Percentiles rank a stretch among this genome's conserved stretches.
These are phyloP conservation scores for Filobasidium uniguttulatum DNA, from an alignment of 1,284 basidiomycete species.

Conservation along the genomic window DNA sequence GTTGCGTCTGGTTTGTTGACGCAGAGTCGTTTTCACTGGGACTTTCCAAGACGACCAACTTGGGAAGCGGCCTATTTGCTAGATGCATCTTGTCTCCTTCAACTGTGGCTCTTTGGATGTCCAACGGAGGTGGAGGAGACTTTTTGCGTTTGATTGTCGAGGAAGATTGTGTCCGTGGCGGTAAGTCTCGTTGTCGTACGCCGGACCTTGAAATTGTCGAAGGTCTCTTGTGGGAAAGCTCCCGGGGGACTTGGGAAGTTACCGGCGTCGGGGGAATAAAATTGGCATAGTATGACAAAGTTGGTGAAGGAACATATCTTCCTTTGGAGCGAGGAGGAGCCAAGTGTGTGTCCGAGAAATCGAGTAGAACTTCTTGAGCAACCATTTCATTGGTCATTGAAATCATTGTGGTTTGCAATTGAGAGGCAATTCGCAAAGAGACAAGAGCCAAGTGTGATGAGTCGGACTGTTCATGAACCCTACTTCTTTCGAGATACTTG, in stretches of 20 bases:
- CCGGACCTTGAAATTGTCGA: not conserved
- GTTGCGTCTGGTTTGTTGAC: no score
- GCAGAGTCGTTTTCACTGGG: no score
- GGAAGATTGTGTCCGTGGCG: not conserved
- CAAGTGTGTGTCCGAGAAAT: no score
- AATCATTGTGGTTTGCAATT: no score
- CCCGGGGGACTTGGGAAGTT: no score
- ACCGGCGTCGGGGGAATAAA: conserved; percentile 10
- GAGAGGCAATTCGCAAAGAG: no score
- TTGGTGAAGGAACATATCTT: conserved; percentile 8
- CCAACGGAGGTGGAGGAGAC: not conserved
- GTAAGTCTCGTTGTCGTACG: not conserved
- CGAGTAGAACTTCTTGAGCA: no score
- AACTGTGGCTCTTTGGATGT: not conserved
- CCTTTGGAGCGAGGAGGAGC: no score
- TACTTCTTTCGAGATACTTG: no score
- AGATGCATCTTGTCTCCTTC: not conserved
- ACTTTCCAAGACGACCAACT: not conserved
- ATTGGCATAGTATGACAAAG: conserved; percentile 12
- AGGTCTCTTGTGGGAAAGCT: not conserved
- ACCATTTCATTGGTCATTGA: no score
- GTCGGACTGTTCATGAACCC: no score
- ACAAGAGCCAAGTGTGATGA: no score
- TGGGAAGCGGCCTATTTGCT: not conserved
- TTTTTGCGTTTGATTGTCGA: not conserved